A percentile compares a stretch with the other conserved stretches of the same genome.
These are phyloP conservation scores for Candida chauliodis DNA, from an alignment of 805 yeast species.

Conservation along the genomic window DNA sequence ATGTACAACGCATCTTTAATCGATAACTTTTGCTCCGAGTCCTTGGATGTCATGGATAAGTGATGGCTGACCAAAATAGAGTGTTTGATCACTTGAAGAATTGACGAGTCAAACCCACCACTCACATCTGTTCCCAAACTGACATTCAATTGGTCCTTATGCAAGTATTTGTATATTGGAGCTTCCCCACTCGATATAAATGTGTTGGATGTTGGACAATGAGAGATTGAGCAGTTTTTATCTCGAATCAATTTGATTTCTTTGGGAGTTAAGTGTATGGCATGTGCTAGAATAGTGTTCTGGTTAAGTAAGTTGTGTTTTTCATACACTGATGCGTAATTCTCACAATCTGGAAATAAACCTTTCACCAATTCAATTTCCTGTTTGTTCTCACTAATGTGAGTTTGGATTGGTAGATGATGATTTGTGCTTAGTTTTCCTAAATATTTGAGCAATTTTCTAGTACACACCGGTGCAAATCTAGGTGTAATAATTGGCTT, in stretches of 20 bases:
- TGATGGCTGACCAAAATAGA: constrained; percentile 40
- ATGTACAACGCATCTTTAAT: constrained; percentile 71
- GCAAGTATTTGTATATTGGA: constrained; percentile 60
- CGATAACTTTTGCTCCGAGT: constrained; percentile 40
- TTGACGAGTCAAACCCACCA: constrained; percentile 41
- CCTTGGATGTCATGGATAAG: constrained; percentile 23
- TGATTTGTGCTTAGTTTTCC: constrained; percentile 51
- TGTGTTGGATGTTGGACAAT: constrained; percentile 91
- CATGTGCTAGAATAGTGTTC: constrained; percentile 85
- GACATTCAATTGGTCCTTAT: constrained; percentile 66
- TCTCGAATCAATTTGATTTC: constrained; percentile 59
- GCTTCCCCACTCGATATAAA: constrained; percentile 90
- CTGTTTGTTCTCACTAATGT: constrained; percentile 72
- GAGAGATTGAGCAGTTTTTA: constrained; percentile 71
- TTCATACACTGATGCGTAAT: constrained; percentile 78
- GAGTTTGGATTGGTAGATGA: constrained; percentile 78
- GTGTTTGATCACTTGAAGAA: constrained; percentile 31
- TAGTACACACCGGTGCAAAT: constrained; percentile 85
- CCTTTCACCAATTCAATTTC: constrained; percentile 74
- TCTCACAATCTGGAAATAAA: constrained; percentile 65
- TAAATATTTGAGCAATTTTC: constrained; percentile 56
- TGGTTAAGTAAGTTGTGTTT: constrained; percentile 54
- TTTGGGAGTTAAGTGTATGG: constrained; percentile 64
- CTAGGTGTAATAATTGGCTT: constrained; percentile 86
- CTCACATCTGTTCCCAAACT: constrained; percentile 53